These are phyloP conservation scores for Taphrina wiesneri DNA, from an alignment of 1,139 yeast genomes.

Conservation along the genomic window DNA sequence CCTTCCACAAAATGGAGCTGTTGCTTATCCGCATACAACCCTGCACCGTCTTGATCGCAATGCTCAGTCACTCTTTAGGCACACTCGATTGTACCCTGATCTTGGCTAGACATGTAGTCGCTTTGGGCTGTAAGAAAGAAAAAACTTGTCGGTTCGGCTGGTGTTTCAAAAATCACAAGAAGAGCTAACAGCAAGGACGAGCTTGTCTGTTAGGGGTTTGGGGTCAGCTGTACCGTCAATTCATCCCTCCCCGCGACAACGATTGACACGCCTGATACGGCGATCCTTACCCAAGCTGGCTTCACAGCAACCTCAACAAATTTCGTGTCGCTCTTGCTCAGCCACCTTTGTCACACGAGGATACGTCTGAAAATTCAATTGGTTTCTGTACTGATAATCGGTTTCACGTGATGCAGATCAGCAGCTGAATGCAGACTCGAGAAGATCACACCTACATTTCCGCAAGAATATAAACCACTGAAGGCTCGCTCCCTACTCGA, in stretches of 20 bases:
- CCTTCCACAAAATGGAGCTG: neutral
- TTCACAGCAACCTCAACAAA: constrained; percentile 1
- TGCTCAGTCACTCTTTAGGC: constrained; percentile 1
- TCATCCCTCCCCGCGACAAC: neutral
- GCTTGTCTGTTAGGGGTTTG: neutral
- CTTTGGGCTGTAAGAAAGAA: constrained; percentile 1
- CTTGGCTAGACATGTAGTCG: neutral
- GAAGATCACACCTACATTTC: constrained; percentile 8
- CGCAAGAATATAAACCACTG: constrained; percentile 6
- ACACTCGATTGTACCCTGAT: neutral
- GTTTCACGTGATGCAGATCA: constrained; percentile 4
- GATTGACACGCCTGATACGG: constrained; percentile 2
- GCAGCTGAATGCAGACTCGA: constrained; percentile 14
- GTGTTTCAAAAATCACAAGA: neutral
- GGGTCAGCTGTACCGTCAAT: constrained; percentile 4
- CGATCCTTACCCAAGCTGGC: neutral
- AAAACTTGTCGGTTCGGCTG: neutral
- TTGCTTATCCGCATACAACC: neutral
- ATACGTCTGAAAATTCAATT: constrained; percentile 6
- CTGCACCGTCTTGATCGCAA: constrained; percentile 1
- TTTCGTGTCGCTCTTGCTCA: constrained; percentile 2
- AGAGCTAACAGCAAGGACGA: constrained; percentile 4
- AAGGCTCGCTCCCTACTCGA: constrained; percentile 3
- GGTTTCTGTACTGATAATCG: constrained; percentile 6
- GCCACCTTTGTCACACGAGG: constrained; percentile 6